phyloP scores from a whole-genome alignment of 805 yeast species.

The Candida nitratophila region DNA sequence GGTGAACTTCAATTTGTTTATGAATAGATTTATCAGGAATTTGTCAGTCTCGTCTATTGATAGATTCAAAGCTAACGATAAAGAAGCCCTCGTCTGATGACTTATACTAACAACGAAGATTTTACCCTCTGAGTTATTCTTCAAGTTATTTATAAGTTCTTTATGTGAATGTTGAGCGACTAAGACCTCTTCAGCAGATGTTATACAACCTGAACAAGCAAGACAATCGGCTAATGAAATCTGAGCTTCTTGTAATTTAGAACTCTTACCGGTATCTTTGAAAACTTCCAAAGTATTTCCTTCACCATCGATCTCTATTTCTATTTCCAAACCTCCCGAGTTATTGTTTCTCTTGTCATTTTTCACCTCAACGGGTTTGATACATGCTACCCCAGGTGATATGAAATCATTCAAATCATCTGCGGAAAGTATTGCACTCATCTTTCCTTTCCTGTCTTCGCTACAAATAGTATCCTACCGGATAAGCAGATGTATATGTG shows the following conservation, averaged over 20 bases:
- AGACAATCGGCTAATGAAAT: conserved; percentile 88
- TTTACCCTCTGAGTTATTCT: conserved; percentile 24
- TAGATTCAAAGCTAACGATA: conserved; percentile 60
- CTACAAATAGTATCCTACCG: too few species aligned
- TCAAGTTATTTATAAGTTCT: conserved; percentile 59
- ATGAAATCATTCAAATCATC: conserved; percentile 93
- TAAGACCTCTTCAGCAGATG: conserved; percentile 93
- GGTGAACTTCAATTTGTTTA: conserved; percentile 54
- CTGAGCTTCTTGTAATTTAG: conserved; percentile 66
- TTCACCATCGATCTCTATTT: conserved; percentile 50
- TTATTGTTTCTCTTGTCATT: conserved; percentile 12
- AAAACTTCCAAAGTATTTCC: conserved; percentile 68
- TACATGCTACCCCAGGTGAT: conserved; percentile 90
- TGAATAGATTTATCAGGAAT: conserved; percentile 50
- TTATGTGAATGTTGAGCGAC: conserved; percentile 86
- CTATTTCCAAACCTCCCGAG: conserved; percentile 22
- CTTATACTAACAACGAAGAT: conserved; percentile 70
- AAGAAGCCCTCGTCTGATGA: conserved; percentile 79
- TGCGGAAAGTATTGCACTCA: conserved; percentile 86
- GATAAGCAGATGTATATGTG: too few species aligned
- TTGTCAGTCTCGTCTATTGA: conserved; percentile 53
- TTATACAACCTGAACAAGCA: conserved; percentile 96
- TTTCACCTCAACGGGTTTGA: conserved; percentile 66
- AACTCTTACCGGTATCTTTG: conserved; percentile 44
- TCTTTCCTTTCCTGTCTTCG: too few species aligned